Base-by-base conservation (phyloP, 148 eudicot genomes). In the Rhododendron griersonianum region DNA sequence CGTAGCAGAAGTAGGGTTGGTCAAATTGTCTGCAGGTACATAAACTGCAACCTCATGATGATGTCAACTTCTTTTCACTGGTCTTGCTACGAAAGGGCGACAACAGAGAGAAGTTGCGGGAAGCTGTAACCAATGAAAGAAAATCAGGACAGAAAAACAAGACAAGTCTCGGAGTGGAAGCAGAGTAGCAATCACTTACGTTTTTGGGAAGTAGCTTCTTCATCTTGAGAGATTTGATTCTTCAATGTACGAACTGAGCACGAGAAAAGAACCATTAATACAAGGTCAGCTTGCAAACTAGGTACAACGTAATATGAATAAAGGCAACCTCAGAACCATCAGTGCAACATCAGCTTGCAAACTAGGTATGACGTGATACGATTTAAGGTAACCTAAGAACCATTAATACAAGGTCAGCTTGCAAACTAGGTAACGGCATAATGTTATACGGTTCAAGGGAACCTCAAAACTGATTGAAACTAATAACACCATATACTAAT, bases 21-120 rank as follows among this genome's bases (percentile, higher is more conserved):
- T 59, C 65, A 19, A 21, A 59, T 19, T 6, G 65, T 19, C n/a
- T 59, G 65, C n/a, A 6, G 65, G 65, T 7, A 59, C 65, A 59
- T 21, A 59, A 67, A 25, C 35, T 25, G 74, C 51, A 41, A 63
- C 69, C 28, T 55, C 28, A 77, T 90, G 91, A 93, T 69, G 94
- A 71, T 39, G 87, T 80, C 88, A 78, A 83, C 88, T 93, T 93
- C 93, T 95, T 96, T 74, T 96, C 98, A 75, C 91, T 89, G 41
- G 85, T 86, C 93, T 95, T 96, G 88, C 93, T 90, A 82, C 95
- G 93, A 83, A 96, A 96, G 48, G 94, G 95, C 11, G 99, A 95
- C 61, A 96, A 86, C 78, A 96, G 87, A 84, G 99, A 96, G 93
- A 96, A 96, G 59, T 95, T 91, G 47, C 96, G 93, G 19, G 95